Evolutionary conservation across 1,284 basidiomycete genomes (phyloP).

Genomic region (Xanthoconium separans): DNA sequence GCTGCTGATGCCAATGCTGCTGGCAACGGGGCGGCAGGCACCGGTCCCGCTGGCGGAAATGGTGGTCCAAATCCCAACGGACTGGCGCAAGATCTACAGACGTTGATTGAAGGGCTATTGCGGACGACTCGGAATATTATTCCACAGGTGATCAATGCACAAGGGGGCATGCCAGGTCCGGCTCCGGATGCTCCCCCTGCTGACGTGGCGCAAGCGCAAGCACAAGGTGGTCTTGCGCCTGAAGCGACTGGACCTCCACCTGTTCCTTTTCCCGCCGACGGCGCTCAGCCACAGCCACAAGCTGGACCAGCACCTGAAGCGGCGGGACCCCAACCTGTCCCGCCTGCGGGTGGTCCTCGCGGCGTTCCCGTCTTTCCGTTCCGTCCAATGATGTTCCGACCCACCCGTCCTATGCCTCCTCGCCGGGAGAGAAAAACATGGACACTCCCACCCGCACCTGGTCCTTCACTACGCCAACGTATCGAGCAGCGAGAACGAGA

Average conservation of each 20-base stretch:
- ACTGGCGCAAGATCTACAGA: conserved; percentile 25
- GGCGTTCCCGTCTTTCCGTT: conserved; percentile 17
- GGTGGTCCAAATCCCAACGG: conserved; percentile 15
- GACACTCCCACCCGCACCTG: conserved; percentile 53
- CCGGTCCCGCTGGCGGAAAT: conserved; percentile 16
- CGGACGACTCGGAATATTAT: conserved; percentile 26
- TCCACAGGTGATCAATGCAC: conserved; percentile 21
- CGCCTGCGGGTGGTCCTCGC: conserved; percentile 11
- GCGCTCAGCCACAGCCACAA: conserved; percentile 12
- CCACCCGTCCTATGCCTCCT: conserved; percentile 31
- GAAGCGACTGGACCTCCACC: conserved; percentile 9
- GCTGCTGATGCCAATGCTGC: neutral
- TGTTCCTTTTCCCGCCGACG: neutral
- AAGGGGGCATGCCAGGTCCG: conserved; percentile 7
- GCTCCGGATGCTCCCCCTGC: neutral
- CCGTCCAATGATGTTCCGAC: conserved; percentile 26
- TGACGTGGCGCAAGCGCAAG: conserved; percentile 1
- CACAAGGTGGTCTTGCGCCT: conserved; percentile 6
- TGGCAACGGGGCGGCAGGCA: conserved; percentile 1
- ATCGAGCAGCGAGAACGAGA: conserved; percentile 69
- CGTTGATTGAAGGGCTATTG: conserved; percentile 26
- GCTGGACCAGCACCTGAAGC: conserved; percentile 4
- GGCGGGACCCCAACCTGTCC: conserved; percentile 1
- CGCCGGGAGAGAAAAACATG: conserved; percentile 39
- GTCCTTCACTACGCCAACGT: conserved; percentile 64